Percentiles rank a stretch among this genome's conserved stretches.
These are phyloP conservation scores for Escovopsis sp. DNA, from an alignment of 2,329 filamentous ascomycete species.

Conservation along the genomic window DNA sequence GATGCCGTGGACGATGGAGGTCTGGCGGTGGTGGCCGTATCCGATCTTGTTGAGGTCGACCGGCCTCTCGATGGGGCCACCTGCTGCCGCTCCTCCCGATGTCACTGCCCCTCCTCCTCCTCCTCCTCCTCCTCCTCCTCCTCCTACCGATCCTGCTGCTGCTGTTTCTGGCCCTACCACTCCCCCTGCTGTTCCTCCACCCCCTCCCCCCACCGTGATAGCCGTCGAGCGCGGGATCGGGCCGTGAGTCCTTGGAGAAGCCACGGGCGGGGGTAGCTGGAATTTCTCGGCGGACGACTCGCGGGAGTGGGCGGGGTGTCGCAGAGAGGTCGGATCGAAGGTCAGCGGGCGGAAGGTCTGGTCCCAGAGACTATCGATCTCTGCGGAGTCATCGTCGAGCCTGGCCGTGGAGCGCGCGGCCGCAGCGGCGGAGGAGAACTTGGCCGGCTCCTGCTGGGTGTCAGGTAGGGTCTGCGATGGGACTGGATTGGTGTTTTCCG, in stretches of 20 bases:
- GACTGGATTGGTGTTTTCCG: conserved; percentile 22
- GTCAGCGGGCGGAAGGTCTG: conserved; percentile 32
- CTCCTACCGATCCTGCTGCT: too few relatives aligned
- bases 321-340: conserved; percentile 23
- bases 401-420: conserved; percentile 30
- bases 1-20: conserved; percentile 91
- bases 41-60: conserved; percentile 40
- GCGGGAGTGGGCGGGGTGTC: conserved; percentile 35
- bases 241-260: conserved; percentile 25
- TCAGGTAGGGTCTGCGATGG: conserved; percentile 45
- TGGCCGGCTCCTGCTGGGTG: conserved; percentile 34
- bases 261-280: conserved; percentile 16
- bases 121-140: too few relatives aligned
- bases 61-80: conserved; percentile 33
- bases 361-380: conserved; percentile 35
- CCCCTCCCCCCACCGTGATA: too few relatives aligned
- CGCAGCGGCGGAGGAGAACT: conserved; percentile 23
- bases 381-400: conserved; percentile 38
- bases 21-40: conserved; percentile 87
- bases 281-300: conserved; percentile 44
- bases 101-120: too few relatives aligned
- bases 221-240: conserved; percentile 25
- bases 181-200: too few relatives aligned
- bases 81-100: too few relatives aligned
- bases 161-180: too few relatives aligned